Conservation (phyloP, 2,329 filamentous ascomycete species). For the Xylariaceae sp. region DNA sequence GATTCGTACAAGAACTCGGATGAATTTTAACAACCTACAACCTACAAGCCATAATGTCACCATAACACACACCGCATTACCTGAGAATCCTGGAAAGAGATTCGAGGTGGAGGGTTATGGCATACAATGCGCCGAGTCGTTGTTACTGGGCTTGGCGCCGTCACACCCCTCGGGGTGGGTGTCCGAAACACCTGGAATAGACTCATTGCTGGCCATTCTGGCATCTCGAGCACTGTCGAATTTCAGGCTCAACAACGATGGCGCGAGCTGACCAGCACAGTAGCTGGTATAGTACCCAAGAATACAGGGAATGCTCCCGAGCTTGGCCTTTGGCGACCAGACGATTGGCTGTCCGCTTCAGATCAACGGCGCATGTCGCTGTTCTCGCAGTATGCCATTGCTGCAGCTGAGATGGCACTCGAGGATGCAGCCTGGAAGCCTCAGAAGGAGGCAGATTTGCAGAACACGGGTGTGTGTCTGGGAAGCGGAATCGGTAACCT, state of each 20-base stretch:
- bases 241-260: slow-evolving; percentile 59
- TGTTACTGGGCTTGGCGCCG: slow-evolving; percentile 77
- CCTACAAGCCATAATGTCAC: too few species aligned
- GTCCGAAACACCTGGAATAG: slow-evolving; percentile 75
- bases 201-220: slow-evolving; percentile 75
- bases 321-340: slow-evolving; percentile 45
- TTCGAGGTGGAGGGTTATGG: too few species aligned
- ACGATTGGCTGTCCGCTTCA: slow-evolving; percentile 52
- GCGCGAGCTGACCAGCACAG: slow-evolving; percentile 73
- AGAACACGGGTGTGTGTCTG: slow-evolving; percentile 84
- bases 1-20: too few species aligned
- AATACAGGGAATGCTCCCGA: slow-evolving; percentile 31
- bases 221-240: slow-evolving; percentile 70
- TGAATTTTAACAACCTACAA: too few species aligned
- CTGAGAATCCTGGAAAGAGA: too few species aligned
- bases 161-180: slow-evolving; percentile 81
- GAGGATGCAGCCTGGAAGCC: slow-evolving; percentile 77
- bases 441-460: slow-evolving; percentile 56
- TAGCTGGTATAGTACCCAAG: slow-evolving; percentile 77
- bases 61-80: too few species aligned
- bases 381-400: slow-evolving; percentile 89
- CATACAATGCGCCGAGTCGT: slow-evolving; percentile 68
- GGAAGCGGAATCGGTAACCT: slow-evolving; percentile 95
- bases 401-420: slow-evolving; percentile 81
- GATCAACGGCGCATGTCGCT: slow-evolving; percentile 78